Percentiles rank a stretch among this genome's conserved stretches.
phyloP scores from a whole-genome alignment of 2,329 filamentous ascomycete species.

The Botrytis tulipae region DNA sequence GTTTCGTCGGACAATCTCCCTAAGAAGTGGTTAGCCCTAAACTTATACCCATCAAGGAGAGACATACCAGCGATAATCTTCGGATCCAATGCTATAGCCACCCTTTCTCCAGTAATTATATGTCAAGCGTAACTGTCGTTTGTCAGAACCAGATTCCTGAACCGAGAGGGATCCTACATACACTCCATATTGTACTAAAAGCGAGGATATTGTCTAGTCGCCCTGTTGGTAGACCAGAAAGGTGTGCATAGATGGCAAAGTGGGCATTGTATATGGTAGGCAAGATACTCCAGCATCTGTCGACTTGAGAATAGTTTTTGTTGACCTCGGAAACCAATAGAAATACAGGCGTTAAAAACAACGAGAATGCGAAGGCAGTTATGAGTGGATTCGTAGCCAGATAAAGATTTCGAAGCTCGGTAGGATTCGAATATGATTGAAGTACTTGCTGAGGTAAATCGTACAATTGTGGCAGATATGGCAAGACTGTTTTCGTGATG shows the following conservation, averaged over 20 bases:
- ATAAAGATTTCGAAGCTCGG: slow-evolving; percentile 70
- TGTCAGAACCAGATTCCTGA: slow-evolving; percentile 19
- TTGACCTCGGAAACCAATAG: slow-evolving; percentile 80
- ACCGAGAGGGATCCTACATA: slow-evolving; percentile 44
- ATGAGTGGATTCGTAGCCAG: slow-evolving; percentile 82
- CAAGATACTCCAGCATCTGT: slow-evolving; percentile 86
- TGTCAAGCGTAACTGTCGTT: slow-evolving; percentile 68
- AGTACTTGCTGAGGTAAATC: slow-evolving; percentile 65
- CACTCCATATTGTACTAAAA: slow-evolving; percentile 76
- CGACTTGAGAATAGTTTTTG: slow-evolving; percentile 94
- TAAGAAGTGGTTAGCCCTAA: slow-evolving; percentile 35
- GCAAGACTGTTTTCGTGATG: slow-evolving; percentile 70
- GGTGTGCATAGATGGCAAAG: slow-evolving; percentile 76
- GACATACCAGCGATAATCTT: slow-evolving; percentile 84
- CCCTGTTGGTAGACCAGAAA: slow-evolving; percentile 67
- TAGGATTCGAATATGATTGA: slow-evolving; percentile 57
- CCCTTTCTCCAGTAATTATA: slow-evolving; percentile 98
- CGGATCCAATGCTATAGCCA: slow-evolving; percentile 82
- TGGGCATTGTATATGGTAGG: slow-evolving; percentile 85
- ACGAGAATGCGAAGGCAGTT: slow-evolving; percentile 67
- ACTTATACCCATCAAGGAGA: not conserved
- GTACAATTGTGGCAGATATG: slow-evolving; percentile 69
- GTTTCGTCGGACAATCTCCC: slow-evolving; percentile 68
- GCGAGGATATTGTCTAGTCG: slow-evolving; percentile 71
- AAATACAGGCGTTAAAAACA: slow-evolving; percentile 70